A percentile compares a stretch with the other conserved stretches of the same genome.
Evolutionary conservation across 1,284 basidiomycete genomes (phyloP).

Genomic region (Waitea zeae): DNA sequence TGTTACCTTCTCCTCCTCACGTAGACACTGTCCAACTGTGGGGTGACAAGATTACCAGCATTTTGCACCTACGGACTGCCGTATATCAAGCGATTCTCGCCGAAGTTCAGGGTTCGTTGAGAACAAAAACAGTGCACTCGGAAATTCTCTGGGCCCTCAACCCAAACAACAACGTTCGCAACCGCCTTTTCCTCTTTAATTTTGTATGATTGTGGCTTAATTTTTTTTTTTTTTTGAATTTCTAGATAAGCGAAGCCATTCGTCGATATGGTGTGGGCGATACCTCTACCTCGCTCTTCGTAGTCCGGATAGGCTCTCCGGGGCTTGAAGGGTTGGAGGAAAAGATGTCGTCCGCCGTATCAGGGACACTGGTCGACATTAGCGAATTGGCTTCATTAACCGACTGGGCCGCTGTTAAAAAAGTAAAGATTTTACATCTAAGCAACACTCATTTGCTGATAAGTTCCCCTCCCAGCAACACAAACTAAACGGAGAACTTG

Average conservation of each 20-base stretch:
- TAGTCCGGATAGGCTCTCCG: constrained; percentile 46
- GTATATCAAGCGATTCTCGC: constrained; percentile 67
- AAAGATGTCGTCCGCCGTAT: constrained; percentile 36
- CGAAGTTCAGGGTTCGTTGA: constrained; percentile 33
- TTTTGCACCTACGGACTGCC: constrained; percentile 64
- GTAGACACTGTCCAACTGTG: neutral
- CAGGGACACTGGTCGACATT: constrained; percentile 34
- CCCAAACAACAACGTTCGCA: constrained; percentile 68
- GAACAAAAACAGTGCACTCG: constrained; percentile 71
- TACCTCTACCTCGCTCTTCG: constrained; percentile 44
- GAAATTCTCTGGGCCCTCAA: constrained; percentile 76
- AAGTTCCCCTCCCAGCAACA: constrained; percentile 34
- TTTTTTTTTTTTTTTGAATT: neutral
- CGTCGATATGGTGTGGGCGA: constrained; percentile 71
- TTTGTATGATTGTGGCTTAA: constrained; percentile 1
- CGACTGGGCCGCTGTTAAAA: constrained; percentile 57
- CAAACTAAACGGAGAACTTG: constrained; percentile 47
- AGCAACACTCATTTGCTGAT: neutral
- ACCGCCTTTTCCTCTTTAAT: neutral
- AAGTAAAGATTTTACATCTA: constrained; percentile 34
- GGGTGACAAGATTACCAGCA: constrained; percentile 45
- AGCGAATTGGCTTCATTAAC: constrained; percentile 30
- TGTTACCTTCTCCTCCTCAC: constrained; percentile 4
- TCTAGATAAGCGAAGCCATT: constrained; percentile 74
- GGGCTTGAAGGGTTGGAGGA: constrained; percentile 19